Conservation (phyloP, 306 rosid species). For the Trifolium repens region DNA sequence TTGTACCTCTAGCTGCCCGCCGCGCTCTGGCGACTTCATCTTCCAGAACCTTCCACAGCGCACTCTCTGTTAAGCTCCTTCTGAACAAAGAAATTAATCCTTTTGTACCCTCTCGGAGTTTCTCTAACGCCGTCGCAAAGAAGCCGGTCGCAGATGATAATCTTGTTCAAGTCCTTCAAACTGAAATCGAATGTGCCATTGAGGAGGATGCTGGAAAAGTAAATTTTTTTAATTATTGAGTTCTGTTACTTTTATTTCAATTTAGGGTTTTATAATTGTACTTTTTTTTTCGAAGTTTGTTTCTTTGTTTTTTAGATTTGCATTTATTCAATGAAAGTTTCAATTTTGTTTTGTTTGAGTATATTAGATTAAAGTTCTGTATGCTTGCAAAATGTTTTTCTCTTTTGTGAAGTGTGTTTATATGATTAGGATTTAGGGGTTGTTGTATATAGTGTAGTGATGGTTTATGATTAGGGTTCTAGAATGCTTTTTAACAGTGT, state of each 20-base stretch:
- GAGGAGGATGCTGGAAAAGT: slow-evolving; percentile 30
- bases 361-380: not conserved
- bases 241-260: not conserved
- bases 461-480: too few relatives aligned
- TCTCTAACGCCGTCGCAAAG: slow-evolving; percentile 48
- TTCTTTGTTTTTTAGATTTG: not conserved
- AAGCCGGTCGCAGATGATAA: slow-evolving; percentile 43
- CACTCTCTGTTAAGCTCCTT: slow-evolving; percentile 34
- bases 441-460: too few relatives aligned
- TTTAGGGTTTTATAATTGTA: not conserved
- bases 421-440: too few relatives aligned
- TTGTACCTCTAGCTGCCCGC: slow-evolving; percentile 50
- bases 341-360: not conserved
- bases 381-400: not conserved
- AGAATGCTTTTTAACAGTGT: not conserved
- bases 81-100: slow-evolving; percentile 38
- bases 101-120: slow-evolving; percentile 48
- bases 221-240: not conserved
- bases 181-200: slow-evolving; percentile 66
- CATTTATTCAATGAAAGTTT: not conserved
- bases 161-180: slow-evolving; percentile 52
- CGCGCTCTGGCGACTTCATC: slow-evolving; percentile 53
- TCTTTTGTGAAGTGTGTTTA: not conserved
- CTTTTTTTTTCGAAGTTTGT: not conserved
- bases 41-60: slow-evolving; percentile 57